Evolutionary conservation across 2,329 filamentous ascomycete species (phyloP).

Genomic region (Drechmeria coniospora): DNA sequence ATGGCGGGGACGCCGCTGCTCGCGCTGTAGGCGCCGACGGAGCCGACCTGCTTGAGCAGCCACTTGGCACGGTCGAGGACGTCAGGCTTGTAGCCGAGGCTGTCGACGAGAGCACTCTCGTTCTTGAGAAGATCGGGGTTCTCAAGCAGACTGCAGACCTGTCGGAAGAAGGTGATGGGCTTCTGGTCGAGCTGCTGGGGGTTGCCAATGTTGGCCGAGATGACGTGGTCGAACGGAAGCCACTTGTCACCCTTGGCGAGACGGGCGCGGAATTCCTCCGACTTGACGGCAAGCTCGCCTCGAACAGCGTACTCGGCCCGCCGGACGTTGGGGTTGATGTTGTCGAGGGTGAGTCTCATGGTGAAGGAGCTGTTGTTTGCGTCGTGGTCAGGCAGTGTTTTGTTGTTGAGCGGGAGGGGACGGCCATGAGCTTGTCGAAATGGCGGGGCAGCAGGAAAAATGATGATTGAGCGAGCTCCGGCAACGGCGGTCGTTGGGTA

Average conservation of each 20-base stretch:
- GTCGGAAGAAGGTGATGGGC: constrained; percentile 97
- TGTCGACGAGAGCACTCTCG: constrained; percentile 58
- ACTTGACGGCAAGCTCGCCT: constrained; percentile 85
- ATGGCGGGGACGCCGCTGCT: constrained; percentile 80
- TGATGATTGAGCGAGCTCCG: too few relatives aligned
- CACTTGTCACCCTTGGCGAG: constrained; percentile 41
- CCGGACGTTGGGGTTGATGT: constrained; percentile 83
- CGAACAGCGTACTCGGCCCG: constrained; percentile 91
- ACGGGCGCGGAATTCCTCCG: constrained; percentile 72
- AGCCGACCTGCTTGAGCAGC: constrained; percentile 70
- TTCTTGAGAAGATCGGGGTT: constrained; percentile 76
- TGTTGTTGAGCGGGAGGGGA: constrained; percentile 6
- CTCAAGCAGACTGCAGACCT: constrained; percentile 85
- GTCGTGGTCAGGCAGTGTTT: constrained; percentile 22
- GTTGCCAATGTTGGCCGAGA: constrained; percentile 97
- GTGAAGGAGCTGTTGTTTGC: too few relatives aligned
- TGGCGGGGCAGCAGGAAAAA: too few relatives aligned
- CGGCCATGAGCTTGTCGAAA: constrained; percentile 5
- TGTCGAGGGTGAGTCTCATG: constrained; percentile 53
- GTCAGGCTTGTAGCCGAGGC: constrained; percentile 78
- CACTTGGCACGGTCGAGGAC: constrained; percentile 70
- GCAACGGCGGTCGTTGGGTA: too few relatives aligned
- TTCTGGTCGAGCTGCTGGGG: constrained; percentile 98
- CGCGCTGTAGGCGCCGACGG: constrained; percentile 91
- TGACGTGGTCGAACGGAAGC: constrained; percentile 79